Conservation (phyloP, 2,329 filamentous ascomycete species). For the Aspergillus aculeatinus region DNA sequence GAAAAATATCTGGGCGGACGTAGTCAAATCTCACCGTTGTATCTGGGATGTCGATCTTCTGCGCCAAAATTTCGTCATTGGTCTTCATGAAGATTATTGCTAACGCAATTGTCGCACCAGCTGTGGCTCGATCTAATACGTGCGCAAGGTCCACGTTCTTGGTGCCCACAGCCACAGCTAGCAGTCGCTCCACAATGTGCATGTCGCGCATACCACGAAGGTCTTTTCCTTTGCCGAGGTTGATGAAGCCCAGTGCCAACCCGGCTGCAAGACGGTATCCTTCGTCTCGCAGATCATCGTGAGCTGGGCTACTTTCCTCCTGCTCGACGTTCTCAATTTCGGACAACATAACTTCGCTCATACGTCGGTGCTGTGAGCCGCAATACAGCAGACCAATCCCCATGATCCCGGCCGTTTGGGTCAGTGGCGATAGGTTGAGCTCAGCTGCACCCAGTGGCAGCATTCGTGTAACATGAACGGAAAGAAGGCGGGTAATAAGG, state of each 20-base stretch:
- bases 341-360: conserved; percentile 98
- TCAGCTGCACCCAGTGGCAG: conserved; percentile 89
- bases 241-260: conserved; percentile 90
- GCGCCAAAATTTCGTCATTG: conserved; percentile 78
- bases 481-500: conserved; percentile 85
- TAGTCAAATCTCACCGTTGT: conserved; percentile 92
- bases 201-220: conserved; percentile 89
- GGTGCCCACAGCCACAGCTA: conserved; percentile 80
- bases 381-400: conserved; percentile 93
- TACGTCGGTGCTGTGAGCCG: conserved; percentile 91
- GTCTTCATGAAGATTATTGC: conserved; percentile 97
- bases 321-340: conserved; percentile 88
- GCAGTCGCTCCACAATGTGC: conserved; percentile 82
- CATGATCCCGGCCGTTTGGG: conserved; percentile 95
- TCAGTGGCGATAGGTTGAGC: conserved; percentile 86
- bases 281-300: conserved; percentile 83
- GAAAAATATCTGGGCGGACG: conserved; percentile 85
- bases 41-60: conserved; percentile 90
- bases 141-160: conserved; percentile 92
- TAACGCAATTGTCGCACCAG: conserved; percentile 87
- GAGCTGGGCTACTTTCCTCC: conserved; percentile 65
- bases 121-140: conserved; percentile 85
- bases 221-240: conserved; percentile 85
- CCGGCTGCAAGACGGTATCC: conserved; percentile 95
- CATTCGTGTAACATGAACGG: conserved; percentile 94